Evolutionary conservation across 805 yeast genomes (phyloP).

Genomic region (Maudiozyma saulgeensis): DNA sequence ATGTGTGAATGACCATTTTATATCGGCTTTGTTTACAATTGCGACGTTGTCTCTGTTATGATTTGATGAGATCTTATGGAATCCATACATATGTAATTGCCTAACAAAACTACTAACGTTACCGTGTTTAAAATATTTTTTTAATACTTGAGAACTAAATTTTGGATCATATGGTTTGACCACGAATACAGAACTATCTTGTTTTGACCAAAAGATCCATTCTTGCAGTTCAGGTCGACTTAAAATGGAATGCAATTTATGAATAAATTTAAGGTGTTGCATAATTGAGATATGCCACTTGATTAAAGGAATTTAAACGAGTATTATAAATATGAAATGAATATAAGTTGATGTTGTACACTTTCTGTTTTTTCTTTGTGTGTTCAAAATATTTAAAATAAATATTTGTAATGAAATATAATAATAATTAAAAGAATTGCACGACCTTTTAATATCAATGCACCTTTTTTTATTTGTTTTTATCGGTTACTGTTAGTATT

Average conservation of each 20-base stretch:
- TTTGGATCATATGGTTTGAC: slow-evolving; percentile 22
- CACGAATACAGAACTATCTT: slow-evolving; percentile 14
- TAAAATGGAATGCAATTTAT: slow-evolving; percentile 23
- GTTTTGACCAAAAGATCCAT: slow-evolving; percentile 23
- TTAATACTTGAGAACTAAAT: slow-evolving; percentile 30
- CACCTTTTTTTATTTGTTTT: no score
- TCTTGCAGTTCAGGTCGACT: slow-evolving; percentile 15
- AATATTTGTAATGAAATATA: no score
- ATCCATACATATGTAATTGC: slow-evolving; percentile 93
- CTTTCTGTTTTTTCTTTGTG: no score
- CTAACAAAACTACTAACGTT: slow-evolving; percentile 89
- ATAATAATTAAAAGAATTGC: no score
- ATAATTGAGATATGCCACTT: neutral
- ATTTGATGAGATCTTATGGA: slow-evolving; percentile 53
- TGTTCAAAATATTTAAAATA: no score
- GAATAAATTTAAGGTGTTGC: slow-evolving; percentile 21
- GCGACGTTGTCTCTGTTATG: slow-evolving; percentile 1
- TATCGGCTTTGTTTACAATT: slow-evolving; percentile 7
- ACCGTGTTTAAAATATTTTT: slow-evolving; percentile 85
- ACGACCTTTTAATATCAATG: no score
- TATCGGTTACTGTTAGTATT: no score
- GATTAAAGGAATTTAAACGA: no score
- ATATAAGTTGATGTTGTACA: no score
- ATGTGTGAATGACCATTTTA: slow-evolving; percentile 26
- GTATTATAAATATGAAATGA: no score